These are phyloP conservation scores for Begonia fuchsioides DNA, from an alignment of 306 rosid genomes.

Conservation along the genomic window DNA sequence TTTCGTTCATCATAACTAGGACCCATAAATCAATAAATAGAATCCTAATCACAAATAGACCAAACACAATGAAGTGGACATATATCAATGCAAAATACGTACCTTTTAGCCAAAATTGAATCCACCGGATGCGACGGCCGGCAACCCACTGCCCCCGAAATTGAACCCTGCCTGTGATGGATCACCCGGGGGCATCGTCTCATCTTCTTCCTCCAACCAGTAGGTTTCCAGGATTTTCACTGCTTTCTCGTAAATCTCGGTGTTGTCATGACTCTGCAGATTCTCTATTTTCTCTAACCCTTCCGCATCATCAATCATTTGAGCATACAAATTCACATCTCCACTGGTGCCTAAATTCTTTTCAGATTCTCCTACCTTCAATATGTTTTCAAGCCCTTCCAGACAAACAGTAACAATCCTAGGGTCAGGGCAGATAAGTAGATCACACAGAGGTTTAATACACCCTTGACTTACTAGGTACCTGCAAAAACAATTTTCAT, in stretches of 20 bases:
- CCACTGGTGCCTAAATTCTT: constrained; percentile 37
- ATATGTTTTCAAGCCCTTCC: constrained; percentile 51
- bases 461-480: constrained; percentile 40
- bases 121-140: constrained; percentile 39
- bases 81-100: too few relatives aligned
- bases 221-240: constrained; percentile 64
- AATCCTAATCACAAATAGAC: too few relatives aligned
- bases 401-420: constrained; percentile 43
- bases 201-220: constrained; percentile 58
- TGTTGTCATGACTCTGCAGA: constrained; percentile 43
- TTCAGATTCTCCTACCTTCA: constrained; percentile 56
- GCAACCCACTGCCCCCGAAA: constrained; percentile 31
- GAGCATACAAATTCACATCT: constrained; percentile 33
- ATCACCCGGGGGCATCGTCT: constrained; percentile 25
- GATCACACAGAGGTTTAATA: constrained; percentile 44
- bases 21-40: too few relatives aligned
- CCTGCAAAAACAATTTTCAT: constrained; percentile 16
- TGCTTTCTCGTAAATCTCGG: constrained; percentile 54
- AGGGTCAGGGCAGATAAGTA: constrained; percentile 40
- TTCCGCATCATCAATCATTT: constrained; percentile 33
- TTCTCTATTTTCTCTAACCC: constrained; percentile 51
- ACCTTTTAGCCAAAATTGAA: constrained; percentile 31
- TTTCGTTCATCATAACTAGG: too few relatives aligned
- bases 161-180: constrained; percentile 25
- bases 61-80: too few relatives aligned